Percentiles rank a stretch among this genome's conserved stretches.
phyloP scores from a whole-genome alignment of 2,329 filamentous ascomycete genomes.

The Sporothrix brasiliensis region DNA sequence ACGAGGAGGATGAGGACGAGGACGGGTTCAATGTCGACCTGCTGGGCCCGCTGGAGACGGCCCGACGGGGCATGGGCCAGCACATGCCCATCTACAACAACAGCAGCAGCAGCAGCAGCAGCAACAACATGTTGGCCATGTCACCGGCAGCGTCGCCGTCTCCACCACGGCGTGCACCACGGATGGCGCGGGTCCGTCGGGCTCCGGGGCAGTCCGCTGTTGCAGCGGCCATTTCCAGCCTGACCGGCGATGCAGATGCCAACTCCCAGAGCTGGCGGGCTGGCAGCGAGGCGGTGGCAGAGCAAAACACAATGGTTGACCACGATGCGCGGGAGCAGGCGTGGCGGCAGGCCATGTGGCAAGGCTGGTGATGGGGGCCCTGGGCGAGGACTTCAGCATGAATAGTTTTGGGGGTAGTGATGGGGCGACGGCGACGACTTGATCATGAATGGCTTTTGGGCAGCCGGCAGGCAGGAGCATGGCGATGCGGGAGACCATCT shows the following conservation, averaged over 20 bases:
- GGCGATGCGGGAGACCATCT: too few relatives aligned
- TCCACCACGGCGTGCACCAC: neutral
- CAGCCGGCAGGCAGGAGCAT: too few relatives aligned
- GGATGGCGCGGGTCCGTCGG: neutral
- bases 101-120: too few relatives aligned
- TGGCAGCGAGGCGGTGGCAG: neutral
- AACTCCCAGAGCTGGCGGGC: neutral
- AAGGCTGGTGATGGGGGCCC: neutral
- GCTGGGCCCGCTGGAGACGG: slow-evolving; percentile 14
- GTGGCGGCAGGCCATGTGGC: slow-evolving; percentile 13
- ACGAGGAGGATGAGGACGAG: neutral
- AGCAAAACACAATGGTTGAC: neutral
- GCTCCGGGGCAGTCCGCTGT: neutral
- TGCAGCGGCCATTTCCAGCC: neutral
- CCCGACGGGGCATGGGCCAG: neutral
- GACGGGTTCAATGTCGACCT: neutral
- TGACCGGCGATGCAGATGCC: neutral
- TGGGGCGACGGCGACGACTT: too few relatives aligned
- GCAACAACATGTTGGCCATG: neutral
- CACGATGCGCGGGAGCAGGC: slow-evolving; percentile 9
- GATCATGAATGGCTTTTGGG: too few relatives aligned
- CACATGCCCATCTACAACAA: neutral
- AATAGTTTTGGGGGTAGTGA: neutral
- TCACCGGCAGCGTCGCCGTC: neutral
- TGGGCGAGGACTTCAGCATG: neutral